Evolutionary conservation across 228 moss, liverwort and hornwort species (phyloP), one percentile per base, ranked within the genome.

Genomic region (Sphagnum magellanicum): DNA sequence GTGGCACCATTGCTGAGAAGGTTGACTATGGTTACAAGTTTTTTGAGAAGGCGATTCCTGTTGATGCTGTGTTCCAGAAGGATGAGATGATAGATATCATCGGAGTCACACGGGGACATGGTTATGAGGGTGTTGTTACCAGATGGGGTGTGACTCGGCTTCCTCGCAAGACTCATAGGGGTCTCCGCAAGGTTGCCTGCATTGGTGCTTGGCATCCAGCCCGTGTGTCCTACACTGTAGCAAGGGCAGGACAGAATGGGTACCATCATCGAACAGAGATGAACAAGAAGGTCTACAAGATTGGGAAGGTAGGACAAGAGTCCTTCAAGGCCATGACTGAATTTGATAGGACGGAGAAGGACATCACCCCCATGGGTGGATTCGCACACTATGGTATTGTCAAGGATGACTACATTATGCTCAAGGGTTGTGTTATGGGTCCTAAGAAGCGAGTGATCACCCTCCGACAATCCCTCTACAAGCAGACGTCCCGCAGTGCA

Each of bases 151-250:
- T 93, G 46, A 93, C 93, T 0, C 74, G 93, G n/a, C 71, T 93
- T 51, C 88, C 88, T 5, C 79, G 92, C 46, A 92, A 92, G 78
- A 92, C 90, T 49, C 92, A 92, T 77, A 86, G 92, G 72, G 92
- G 90, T 70, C 68, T 90, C 11, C 70, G 92, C 0, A 92, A 92
- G 88, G 92, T 92, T 67, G 92, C 88, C 0, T 92, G 92, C 75
- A 90, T 92, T 48, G 92, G 92, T 55, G 90, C 92, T 4, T 92
- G 92, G 92, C 92, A 92, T 84, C 89, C 92, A 1, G 92, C 92
- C 1, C 83, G 89, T 32, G 92, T 92, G 48, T 89, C 92, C 4
- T 92, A 84, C 80, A 89, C 89, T 4, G 89, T 92, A 7, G 92
- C 92, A 0, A 69, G 92, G 60, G 92, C 92, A 3, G 92, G 91